Conservation (phyloP, 805 yeast genomes). For the Kluyveromyces aestuarii region DNA sequence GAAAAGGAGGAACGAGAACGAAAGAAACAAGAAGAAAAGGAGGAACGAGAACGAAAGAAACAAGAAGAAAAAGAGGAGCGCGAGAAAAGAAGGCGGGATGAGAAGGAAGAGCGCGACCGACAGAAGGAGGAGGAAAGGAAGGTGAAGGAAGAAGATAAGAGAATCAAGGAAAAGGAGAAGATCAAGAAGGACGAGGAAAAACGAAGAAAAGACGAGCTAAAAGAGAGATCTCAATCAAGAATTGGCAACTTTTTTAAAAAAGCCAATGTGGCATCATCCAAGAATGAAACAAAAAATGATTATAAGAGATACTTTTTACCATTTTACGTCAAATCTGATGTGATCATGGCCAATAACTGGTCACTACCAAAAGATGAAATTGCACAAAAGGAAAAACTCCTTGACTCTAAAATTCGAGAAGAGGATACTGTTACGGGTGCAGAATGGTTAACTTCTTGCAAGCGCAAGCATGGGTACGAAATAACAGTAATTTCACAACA, state of each 20-base stretch:
- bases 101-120: constrained; percentile 8
- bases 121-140: constrained; percentile 12
- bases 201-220: constrained; percentile 23
- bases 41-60: constrained; percentile 15
- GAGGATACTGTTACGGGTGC: constrained; percentile 1
- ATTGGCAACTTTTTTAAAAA: constrained; percentile 31
- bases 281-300: constrained; percentile 18
- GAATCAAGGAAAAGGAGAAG: constrained; percentile 15
- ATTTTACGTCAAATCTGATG: constrained; percentile 32
- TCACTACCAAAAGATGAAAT: constrained; percentile 3
- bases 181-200: constrained; percentile 17
- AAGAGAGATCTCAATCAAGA: constrained; percentile 30
- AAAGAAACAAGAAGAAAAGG: constrained; percentile 12
- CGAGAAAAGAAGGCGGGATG: constrained; percentile 13
- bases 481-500: constrained; percentile 27
- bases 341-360: constrained; percentile 12
- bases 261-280: constrained; percentile 20
- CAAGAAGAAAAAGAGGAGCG: constrained; percentile 12
- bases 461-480: constrained; percentile 12
- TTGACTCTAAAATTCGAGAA: constrained; percentile 4
- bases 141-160: constrained; percentile 19
- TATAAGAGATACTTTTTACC: constrained; percentile 29
- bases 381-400: constrained; percentile 14
- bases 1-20: constrained; percentile 19
- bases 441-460: constrained; percentile 16